Conservation (phyloP, 331 rosid genomes). For the Dryas integrifolia region DNA sequence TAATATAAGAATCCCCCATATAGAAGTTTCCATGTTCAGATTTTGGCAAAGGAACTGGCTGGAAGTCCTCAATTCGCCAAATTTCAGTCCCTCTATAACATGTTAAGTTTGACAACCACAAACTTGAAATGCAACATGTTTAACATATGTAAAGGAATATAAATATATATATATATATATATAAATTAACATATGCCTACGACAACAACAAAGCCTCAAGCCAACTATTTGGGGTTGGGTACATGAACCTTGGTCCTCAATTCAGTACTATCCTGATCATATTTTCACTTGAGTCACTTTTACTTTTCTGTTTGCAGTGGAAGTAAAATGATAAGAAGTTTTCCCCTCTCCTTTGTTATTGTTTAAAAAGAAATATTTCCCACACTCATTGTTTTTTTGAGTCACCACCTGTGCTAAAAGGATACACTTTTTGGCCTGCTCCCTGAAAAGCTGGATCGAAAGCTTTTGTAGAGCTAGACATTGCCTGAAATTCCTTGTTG, state of each 20-base stretch:
- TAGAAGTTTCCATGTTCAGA: slow-evolving; percentile 88
- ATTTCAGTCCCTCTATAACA: slow-evolving; percentile 82
- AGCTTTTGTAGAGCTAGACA: slow-evolving; percentile 79
- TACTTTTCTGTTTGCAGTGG: neutral
- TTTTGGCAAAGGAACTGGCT: slow-evolving; percentile 86
- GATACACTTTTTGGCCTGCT: slow-evolving; percentile 95
- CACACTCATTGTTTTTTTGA: slow-evolving; percentile 21
- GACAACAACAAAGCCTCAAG: neutral
- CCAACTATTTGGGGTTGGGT: neutral
- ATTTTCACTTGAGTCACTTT: slow-evolving; percentile 2
- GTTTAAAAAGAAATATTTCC: neutral
- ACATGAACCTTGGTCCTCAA: neutral
- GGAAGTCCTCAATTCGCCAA: slow-evolving; percentile 98
- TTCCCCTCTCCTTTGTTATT: neutral
- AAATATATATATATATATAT: too few relatives aligned
- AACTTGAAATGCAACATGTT: slow-evolving; percentile 19
- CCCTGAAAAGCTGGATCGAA: slow-evolving; percentile 98
- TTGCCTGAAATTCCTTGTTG: slow-evolving; percentile 44
- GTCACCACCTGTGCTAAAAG: slow-evolving; percentile 34
- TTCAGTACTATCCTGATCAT: neutral
- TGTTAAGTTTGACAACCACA: slow-evolving; percentile 57
- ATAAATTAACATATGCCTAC: slow-evolving; percentile 10
- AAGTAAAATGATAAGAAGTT: neutral
- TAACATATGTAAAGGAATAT: slow-evolving; percentile 16
- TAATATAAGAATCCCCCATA: slow-evolving; percentile 83